Base-by-base conservation (phyloP, 768 basidiomycete genomes). In the Tubosaeta brunneosetosa region DNA sequence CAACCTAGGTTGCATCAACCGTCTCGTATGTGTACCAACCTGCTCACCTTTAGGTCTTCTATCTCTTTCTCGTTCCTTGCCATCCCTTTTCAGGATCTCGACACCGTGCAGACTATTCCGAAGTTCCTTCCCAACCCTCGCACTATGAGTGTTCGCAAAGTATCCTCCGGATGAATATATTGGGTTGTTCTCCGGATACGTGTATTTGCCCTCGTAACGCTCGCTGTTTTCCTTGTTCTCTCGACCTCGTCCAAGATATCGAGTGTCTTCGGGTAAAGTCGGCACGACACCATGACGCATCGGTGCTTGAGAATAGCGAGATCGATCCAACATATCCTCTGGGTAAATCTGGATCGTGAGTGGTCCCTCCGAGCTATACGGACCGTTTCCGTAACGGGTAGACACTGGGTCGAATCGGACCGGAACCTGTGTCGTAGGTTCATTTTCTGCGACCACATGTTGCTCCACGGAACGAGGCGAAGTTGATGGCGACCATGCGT, bases 21-120 rank as follows among this genome's bases (percentile, higher is more conserved):
- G 22, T 12, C 11, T 43, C 17, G 44, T 4, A 41, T 10, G 33
- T 8, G 29, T 13, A 13, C 11, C 19, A 33, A 13, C 8, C 16
- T 0, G 2, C 61, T 70, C 67, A 88, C 86, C 79, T 57, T 76
- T 75, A 29, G 64, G 69, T 61, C 78, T 84, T 63, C 74, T 52
- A 13, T 77, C 47, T 80, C 78, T 66, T 76, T 85, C 60, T 73
- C 75, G 60, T 57, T 74, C 78, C 59, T 68, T 78, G 25, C 64
- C 66, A 40, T 70, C 71, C 47, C 67, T 66, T 43, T 59, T 63
- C 26, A 62, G 34, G 37, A 64, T 50, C 19, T 73, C 70, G 22
- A 60, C 58, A 12, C 67, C 55, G 17, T 69, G 62, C 19, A 78
- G 45, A 34, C 81, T 73, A 55, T 80, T 85, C 10, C 78, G 78